These are phyloP conservation scores for Stylosanthes scabra DNA, from an alignment of 331 rosid species.

Conservation along the genomic window DNA sequence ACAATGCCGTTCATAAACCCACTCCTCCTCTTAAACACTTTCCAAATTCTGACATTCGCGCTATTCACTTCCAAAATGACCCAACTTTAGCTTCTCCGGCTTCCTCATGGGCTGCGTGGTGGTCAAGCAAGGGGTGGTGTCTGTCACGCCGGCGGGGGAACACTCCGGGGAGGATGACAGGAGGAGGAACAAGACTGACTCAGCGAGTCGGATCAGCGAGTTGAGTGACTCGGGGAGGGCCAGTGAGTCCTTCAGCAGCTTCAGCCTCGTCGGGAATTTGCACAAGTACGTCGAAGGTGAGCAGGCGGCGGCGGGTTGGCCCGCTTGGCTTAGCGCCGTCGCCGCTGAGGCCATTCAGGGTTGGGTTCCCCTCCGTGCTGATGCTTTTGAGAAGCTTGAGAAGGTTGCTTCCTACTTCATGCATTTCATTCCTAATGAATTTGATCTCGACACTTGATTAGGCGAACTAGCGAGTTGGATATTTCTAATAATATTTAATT, in stretches of 20 bases:
- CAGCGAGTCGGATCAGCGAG: constrained; percentile 68
- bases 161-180: constrained; percentile 61
- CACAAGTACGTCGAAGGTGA: constrained; percentile 86
- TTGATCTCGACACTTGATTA: too few species aligned
- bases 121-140: constrained; percentile 91
- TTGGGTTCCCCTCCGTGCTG: constrained; percentile 91
- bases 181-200: constrained; percentile 50
- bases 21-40: constrained; percentile 44
- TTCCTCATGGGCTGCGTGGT: constrained; percentile 86
- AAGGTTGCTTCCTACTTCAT: constrained; percentile 52
- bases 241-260: constrained; percentile 88
- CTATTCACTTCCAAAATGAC: constrained; percentile 16
- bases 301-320: constrained; percentile 98
- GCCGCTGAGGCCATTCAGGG: constrained; percentile 98
- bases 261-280: constrained; percentile 81
- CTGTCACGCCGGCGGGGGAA: constrained; percentile 91
- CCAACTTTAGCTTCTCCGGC: constrained; percentile 1
- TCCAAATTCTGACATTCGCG: too few species aligned
- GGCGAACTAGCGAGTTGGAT: too few species aligned
- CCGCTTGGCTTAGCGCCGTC: constrained; percentile 94
- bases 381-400: constrained; percentile 89
- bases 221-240: constrained; percentile 80
- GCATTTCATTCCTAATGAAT: background rate
- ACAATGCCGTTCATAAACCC: constrained; percentile 30
- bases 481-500: too few species aligned